Evolutionary conservation across 305 asterid species (phyloP), one percentile per base, ranked within the genome.

Genomic region (Solanum hybrid): DNA sequence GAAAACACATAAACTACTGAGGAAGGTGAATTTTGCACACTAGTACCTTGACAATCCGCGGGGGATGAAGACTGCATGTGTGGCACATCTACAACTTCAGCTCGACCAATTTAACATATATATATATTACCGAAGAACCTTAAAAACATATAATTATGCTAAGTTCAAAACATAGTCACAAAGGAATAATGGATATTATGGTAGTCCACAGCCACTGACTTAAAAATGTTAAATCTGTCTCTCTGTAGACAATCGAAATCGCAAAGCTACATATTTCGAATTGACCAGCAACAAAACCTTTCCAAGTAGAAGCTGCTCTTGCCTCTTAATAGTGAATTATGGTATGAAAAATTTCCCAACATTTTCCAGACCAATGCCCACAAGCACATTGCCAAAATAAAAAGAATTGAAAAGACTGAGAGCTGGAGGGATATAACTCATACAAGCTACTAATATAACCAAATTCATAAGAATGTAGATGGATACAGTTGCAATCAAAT

Each of bases 401-500:
- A 85, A 60, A 32, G 31, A 85, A 60, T 22, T n/a, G 45, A 6
- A 11, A 85, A 4, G n/a, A 32, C n/a, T 1, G 77, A 22, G 14
- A 85, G 1, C 19, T 84, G 19, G 40, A 29, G 38, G 73, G 19
- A 82, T 29, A 17, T 82, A 82, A 11, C 13, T 22, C 31, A 88
- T 78, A 78, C 38, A 56, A 15, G 60, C 87, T 22, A 34, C 73
- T 3, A 13, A 36, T 10, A 56, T 64, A 42, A 36, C 37, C 79
- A 86, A 73, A n/a, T 60, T 35, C 72, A 40, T 72, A 29, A 69
- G 40, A 22, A 27, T 22, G 19, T 31, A n/a, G 73, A 86, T 22
- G 97, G 97, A 95, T 96, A 95, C 98, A 88, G 94, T 92, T 34
- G 97, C 98, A 91, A 96, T 94, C 94, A 96, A 93, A 93, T 96